A percentile compares a stretch with the other conserved stretches of the same genome.
Evolutionary conservation across 768 basidiomycete species (phyloP).

Genomic region (Holtermanniella nyarrowii): DNA sequence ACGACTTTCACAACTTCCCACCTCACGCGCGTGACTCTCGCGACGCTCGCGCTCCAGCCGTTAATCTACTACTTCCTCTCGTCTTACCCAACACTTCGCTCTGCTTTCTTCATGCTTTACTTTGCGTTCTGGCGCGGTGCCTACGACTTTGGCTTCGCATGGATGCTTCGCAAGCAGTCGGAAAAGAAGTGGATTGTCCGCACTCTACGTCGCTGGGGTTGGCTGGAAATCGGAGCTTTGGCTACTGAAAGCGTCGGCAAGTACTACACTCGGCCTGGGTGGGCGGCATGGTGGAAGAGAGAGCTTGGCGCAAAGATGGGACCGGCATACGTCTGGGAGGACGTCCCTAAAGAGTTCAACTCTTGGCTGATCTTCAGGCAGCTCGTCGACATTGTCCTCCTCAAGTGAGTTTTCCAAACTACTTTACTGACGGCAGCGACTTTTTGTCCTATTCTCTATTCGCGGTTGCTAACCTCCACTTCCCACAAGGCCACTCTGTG

Average conservation of each 20-base stretch:
- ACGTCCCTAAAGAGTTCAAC: conserved; percentile 87
- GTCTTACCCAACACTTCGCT: conserved; percentile 30
- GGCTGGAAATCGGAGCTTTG: conserved; percentile 56
- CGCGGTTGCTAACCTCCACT: conserved; percentile 81
- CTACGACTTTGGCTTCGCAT: conserved; percentile 88
- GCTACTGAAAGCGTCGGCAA: conserved; percentile 44
- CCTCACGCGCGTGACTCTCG: conserved; percentile 75
- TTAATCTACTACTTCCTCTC: conserved; percentile 60
- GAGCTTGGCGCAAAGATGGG: conserved; percentile 91
- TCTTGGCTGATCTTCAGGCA: conserved; percentile 94
- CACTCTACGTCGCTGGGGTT: conserved; percentile 64
- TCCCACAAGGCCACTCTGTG: conserved; percentile 65
- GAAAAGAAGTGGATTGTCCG: conserved; percentile 89
- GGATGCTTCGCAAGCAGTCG: conserved; percentile 88
- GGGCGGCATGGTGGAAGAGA: conserved; percentile 67
- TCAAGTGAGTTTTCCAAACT: conserved; percentile 58
- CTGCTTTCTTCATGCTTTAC: conserved; percentile 71
- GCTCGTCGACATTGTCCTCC: conserved; percentile 85
- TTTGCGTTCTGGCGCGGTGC: conserved; percentile 87
- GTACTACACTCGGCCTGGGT: conserved; percentile 28
- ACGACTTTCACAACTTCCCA: conserved; percentile 44
- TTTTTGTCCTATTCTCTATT: conserved; percentile 92
- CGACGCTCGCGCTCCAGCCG: conserved; percentile 64
- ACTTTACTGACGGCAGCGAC: conserved; percentile 50
- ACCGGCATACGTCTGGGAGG: conserved; percentile 83